Base-by-base conservation (phyloP, 331 rosid genomes). In the Saraca asoca region DNA sequence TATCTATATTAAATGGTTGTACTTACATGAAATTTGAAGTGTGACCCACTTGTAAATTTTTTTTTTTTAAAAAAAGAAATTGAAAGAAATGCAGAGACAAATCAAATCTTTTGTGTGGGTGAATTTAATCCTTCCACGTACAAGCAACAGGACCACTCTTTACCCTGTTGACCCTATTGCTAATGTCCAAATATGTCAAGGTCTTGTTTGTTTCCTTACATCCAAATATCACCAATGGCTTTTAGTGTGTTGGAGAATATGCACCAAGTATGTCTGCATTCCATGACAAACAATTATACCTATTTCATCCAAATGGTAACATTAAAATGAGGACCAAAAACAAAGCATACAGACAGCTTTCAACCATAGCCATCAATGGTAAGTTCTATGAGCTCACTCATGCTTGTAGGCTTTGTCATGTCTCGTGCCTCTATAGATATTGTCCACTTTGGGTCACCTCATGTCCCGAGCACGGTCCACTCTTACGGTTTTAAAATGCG, bases 91-190 rank as follows among this genome's bases (percentile, higher is more conserved):
- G 1, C 1, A 24, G 31, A 3, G 2, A 24, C 31, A 24, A 1
- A 24, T 24, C 49, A 75, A 70, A 73, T 62, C 56, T 68, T 18
- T 18, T 18, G 45, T 42, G 41, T 52, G 17, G 41, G 19, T 53
- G 60, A 66, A 33, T 57, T 75, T 75, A 61, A 46, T 61, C 46
- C 65, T 50, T 66, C 77, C 81, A 74, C 81, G 68, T 39, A 61
- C 50, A 50, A 76, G 24, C 59, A 50, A 39, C 19, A 50, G 71
- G 76, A 78, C 69, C 79, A 60, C 44, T 41, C 13, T 58, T 7
- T 39, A 7, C 11, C 18, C 18, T 71, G 24, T 42, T 2, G 51
- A 7, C 20, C 10, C 17, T 10, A 9, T 17, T 13, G 17, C 39
- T 9, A 38, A 16, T 38, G 64, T 12, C 14, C 34, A 58, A n/a